phyloP scores from a whole-genome alignment of 2,329 filamentous ascomycete species.

The Sporothrix euskadiensis region DNA sequence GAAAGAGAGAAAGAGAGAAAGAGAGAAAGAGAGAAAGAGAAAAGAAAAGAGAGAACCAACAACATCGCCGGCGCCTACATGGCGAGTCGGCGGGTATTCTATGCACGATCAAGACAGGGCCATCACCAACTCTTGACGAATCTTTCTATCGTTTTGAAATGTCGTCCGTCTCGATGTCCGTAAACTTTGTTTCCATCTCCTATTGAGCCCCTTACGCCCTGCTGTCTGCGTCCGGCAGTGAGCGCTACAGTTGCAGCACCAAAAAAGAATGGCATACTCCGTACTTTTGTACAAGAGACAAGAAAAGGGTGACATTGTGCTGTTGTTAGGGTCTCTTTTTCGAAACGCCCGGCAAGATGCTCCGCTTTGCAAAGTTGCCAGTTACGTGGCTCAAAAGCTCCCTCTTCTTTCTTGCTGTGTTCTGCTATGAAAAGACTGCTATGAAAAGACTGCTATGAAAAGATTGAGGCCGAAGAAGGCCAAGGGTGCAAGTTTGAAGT shows the following conservation, averaged over 20 bases:
- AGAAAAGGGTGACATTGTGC: not conserved
- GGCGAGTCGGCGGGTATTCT: not conserved
- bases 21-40: too few species aligned
- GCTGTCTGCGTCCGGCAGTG: slow-evolving; percentile 9
- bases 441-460: too few species aligned
- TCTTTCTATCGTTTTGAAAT: not conserved
- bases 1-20: not conserved
- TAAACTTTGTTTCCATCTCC: not conserved
- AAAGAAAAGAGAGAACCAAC: too few species aligned
- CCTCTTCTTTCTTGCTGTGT: not conserved
- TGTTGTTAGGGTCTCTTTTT: not conserved
- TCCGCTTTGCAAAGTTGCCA: not conserved
- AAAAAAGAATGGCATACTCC: not conserved
- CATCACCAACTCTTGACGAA: not conserved
- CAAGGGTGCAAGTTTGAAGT: not conserved
- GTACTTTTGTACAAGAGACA: too few species aligned
- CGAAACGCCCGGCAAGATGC: slow-evolving; percentile 2
- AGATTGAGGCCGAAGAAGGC: not conserved
- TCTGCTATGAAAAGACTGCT: not conserved
- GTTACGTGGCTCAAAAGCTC: not conserved
- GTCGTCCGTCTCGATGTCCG: not conserved
- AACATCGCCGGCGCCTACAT: not conserved
- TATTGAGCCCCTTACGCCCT: not conserved
- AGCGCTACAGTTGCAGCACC: not conserved
- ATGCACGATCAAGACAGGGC: not conserved